Percentiles rank a stretch among this genome's conserved stretches.
Evolutionary conservation across 768 basidiomycete genomes (phyloP).

Genomic region (Terana coerulea): DNA sequence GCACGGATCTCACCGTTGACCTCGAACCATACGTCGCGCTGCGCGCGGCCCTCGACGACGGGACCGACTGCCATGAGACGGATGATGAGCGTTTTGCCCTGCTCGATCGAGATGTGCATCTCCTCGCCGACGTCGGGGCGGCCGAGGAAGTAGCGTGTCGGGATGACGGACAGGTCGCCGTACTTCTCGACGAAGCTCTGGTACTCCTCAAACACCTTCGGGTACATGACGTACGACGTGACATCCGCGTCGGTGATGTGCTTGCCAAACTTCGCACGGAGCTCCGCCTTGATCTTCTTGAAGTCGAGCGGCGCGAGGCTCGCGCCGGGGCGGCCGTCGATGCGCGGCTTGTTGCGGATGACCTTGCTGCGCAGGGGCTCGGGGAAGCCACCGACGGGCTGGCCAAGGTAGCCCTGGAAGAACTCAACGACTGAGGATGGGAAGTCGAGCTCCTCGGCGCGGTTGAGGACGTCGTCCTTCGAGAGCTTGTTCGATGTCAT

Average conservation of each 20-base stretch:
- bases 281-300: slow-evolving; percentile 91
- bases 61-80: slow-evolving; percentile 94
- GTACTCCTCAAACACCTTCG: slow-evolving; percentile 98
- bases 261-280: slow-evolving; percentile 92
- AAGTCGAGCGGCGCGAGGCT: slow-evolving; percentile 88
- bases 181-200: slow-evolving; percentile 93
- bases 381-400: slow-evolving; percentile 98
- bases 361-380: slow-evolving; percentile 89
- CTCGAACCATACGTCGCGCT: slow-evolving; percentile 98
- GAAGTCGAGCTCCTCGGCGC: slow-evolving; percentile 92
- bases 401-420: slow-evolving; percentile 99
- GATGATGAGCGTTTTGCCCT: slow-evolving; percentile 96
- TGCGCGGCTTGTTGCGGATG: slow-evolving; percentile 91
- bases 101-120: slow-evolving; percentile 94
- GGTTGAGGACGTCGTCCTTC: slow-evolving; percentile 80
- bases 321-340: slow-evolving; percentile 90
- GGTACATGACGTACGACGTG: slow-evolving; percentile 96
- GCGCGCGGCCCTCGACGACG: slow-evolving; percentile 82
- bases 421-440: slow-evolving; percentile 96
- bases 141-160: slow-evolving; percentile 95
- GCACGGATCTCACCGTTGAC: slow-evolving; percentile 97
- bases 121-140: slow-evolving; percentile 92
- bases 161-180: slow-evolving; percentile 91
- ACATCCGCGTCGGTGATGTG: slow-evolving; percentile 94
- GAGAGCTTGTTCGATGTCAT: slow-evolving; percentile 94